A percentile compares a stretch with the other conserved stretches of the same genome.
These are phyloP conservation scores for Beauveria brongniartii DNA, from an alignment of 2,329 filamentous ascomycete genomes.

Conservation along the genomic window DNA sequence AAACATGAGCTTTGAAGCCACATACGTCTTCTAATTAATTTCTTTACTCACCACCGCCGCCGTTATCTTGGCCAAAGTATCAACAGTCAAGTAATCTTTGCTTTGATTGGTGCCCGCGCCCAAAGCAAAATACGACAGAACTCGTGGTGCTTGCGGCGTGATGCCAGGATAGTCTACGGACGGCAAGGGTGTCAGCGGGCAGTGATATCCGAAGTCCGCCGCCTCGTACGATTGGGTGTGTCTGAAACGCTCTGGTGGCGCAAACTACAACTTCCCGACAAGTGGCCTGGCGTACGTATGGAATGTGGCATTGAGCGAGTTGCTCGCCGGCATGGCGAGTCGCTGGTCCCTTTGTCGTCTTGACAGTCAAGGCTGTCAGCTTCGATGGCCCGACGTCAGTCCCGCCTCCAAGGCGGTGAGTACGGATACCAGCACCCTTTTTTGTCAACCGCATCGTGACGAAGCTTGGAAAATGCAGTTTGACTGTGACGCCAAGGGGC, in stretches of 20 bases:
- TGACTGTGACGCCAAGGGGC: neutral
- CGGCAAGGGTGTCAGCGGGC: conserved; percentile 18
- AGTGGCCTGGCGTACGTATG: conserved; percentile 34
- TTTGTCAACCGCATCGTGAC: neutral
- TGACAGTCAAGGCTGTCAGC: conserved; percentile 16
- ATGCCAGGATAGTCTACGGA: conserved; percentile 20
- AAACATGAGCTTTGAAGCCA: neutral
- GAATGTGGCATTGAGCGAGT: conserved; percentile 18
- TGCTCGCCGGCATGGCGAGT: conserved; percentile 23
- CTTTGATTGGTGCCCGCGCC: conserved; percentile 19
- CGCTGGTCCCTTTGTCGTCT: conserved; percentile 26
- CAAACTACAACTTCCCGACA: conserved; percentile 28
- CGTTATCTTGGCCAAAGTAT: conserved; percentile 30
- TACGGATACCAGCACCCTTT: neutral
- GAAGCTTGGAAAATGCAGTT: neutral
- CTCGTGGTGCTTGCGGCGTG: conserved; percentile 22
- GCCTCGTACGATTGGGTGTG: conserved; percentile 16
- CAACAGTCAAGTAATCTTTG: conserved; percentile 31
- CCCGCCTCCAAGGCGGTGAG: neutral
- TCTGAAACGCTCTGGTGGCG: conserved; percentile 22
- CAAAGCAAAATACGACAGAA: conserved; percentile 17
- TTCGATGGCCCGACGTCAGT: neutral
- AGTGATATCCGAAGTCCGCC: conserved; percentile 21
- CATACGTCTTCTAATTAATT: neutral
- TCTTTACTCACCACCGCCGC: conserved; percentile 23